Evolutionary conservation across 176 grass and related monocot genomes (phyloP).

Genomic region (Oryza coarctata): DNA sequence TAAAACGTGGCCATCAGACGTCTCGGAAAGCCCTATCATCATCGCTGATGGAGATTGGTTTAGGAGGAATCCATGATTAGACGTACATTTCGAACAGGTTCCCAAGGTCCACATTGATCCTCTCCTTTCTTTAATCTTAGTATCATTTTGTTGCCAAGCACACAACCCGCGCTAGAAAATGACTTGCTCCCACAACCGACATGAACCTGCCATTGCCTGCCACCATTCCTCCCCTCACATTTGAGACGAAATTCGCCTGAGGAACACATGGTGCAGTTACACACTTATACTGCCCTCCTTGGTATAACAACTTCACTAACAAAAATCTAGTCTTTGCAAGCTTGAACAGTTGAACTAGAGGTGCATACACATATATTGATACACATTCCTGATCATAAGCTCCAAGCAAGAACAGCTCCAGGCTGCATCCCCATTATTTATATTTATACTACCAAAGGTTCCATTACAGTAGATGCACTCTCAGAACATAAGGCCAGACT

Average conservation of each 20-base stretch:
- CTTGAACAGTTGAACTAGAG: no score
- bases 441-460: neutral
- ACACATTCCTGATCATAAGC: neutral
- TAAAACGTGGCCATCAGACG: neutral
- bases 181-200: neutral
- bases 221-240: neutral
- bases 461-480: slow-evolving; percentile 1
- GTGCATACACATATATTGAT: neutral
- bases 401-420: neutral
- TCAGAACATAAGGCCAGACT: neutral
- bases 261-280: neutral
- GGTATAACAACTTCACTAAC: neutral
- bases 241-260: neutral
- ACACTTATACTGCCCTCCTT: neutral
- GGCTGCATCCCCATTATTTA: slow-evolving; percentile 14
- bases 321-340: no score
- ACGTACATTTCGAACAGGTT: neutral
- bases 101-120: neutral
- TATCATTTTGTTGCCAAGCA: neutral
- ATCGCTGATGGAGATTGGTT: neutral
- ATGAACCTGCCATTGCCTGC: neutral
- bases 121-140: neutral
- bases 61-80: neutral
- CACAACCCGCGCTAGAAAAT: neutral
- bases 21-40: no score